phyloP scores from a whole-genome alignment of 2,329 filamentous ascomycete species.

The Colletotrichum higginsianum region DNA sequence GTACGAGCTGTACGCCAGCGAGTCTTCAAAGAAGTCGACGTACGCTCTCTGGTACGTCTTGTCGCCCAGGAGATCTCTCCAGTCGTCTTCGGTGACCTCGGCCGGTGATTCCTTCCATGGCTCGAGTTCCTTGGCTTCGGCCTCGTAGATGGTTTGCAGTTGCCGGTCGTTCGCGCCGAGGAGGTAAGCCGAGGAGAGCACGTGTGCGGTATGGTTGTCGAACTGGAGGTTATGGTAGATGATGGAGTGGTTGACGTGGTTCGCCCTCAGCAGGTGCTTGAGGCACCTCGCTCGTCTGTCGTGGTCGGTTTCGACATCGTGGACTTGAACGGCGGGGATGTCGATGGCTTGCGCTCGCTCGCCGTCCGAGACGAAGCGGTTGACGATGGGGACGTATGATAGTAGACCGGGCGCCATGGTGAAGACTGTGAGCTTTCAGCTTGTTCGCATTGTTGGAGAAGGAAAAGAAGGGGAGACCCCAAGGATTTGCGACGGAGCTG shows the following conservation, averaged over 20 bases:
- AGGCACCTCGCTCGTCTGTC: conserved; percentile 87
- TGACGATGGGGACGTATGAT: conserved; percentile 59
- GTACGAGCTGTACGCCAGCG: conserved; percentile 82
- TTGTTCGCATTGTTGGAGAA: conserved; percentile 13
- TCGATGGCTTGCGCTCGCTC: conserved; percentile 58
- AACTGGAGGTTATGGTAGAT: conserved; percentile 82
- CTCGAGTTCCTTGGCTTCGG: conserved; percentile 79
- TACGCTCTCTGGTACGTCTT: conserved; percentile 89
- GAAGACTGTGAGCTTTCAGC: background rate
- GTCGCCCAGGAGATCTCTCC: conserved; percentile 87
- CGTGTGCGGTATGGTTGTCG: conserved; percentile 88
- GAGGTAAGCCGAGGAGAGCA: conserved; percentile 88
- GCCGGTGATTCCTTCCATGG: conserved; percentile 87
- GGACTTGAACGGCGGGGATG: conserved; percentile 78
- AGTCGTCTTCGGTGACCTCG: conserved; percentile 87
- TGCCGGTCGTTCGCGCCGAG: conserved; percentile 82
- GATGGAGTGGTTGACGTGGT: conserved; percentile 91
- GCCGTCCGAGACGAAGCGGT: conserved; percentile 52
- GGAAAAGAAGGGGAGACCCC: no score
- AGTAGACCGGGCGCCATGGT: conserved; percentile 55
- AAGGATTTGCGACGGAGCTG: background rate
- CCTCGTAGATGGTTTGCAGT: conserved; percentile 86
- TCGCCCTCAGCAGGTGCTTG: conserved; percentile 91
- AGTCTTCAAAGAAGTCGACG: conserved; percentile 96
- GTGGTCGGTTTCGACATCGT: conserved; percentile 84